Conservation (phyloP, 352 stramenopile species). For the Phytopythium ostracodes region DNA sequence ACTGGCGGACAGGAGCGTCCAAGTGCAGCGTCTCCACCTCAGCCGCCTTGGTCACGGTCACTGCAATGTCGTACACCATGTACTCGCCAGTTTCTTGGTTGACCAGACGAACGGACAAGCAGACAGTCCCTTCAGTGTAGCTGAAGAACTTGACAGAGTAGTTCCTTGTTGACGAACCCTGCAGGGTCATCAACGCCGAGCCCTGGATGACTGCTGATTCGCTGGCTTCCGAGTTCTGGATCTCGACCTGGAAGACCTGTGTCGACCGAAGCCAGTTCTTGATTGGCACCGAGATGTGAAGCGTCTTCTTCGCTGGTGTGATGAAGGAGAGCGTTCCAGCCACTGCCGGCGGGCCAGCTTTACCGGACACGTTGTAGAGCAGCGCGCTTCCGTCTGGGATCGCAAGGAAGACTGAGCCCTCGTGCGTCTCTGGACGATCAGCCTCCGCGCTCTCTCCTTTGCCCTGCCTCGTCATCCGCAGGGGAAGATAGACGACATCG, state of each 20-base stretch:
- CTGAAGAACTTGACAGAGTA: slow-evolving; percentile 89
- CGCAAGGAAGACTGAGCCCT: slow-evolving; percentile 87
- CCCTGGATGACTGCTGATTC: slow-evolving; percentile 64
- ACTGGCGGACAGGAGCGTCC: slow-evolving; percentile 82
- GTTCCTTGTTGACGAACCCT: slow-evolving; percentile 42
- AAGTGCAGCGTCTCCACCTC: slow-evolving; percentile 80
- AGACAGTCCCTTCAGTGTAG: slow-evolving; percentile 69
- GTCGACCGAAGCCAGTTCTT: slow-evolving; percentile 87
- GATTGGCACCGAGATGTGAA: slow-evolving; percentile 64
- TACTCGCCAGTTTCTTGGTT: slow-evolving; percentile 87
- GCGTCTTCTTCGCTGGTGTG: slow-evolving; percentile 76
- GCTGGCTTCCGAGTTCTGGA: slow-evolving; percentile 31
- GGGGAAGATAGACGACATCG: slow-evolving; percentile 72
- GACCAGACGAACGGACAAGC: slow-evolving; percentile 69
- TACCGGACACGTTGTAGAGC: slow-evolving; percentile 84
- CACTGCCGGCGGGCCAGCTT: slow-evolving; percentile 47
- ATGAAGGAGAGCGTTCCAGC: slow-evolving; percentile 37
- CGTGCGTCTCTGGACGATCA: slow-evolving; percentile 44
- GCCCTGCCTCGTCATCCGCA: slow-evolving; percentile 78
- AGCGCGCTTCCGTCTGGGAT: slow-evolving; percentile 88
- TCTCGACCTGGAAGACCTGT: slow-evolving; percentile 78
- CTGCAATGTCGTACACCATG: slow-evolving; percentile 52
- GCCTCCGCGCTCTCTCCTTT: slow-evolving; percentile 15
- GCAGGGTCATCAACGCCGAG: slow-evolving; percentile 62
- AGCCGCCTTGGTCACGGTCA: slow-evolving; percentile 50